Evolutionary conservation across 2,329 filamentous ascomycete species (phyloP).

Genomic region (Claviceps sp.): DNA sequence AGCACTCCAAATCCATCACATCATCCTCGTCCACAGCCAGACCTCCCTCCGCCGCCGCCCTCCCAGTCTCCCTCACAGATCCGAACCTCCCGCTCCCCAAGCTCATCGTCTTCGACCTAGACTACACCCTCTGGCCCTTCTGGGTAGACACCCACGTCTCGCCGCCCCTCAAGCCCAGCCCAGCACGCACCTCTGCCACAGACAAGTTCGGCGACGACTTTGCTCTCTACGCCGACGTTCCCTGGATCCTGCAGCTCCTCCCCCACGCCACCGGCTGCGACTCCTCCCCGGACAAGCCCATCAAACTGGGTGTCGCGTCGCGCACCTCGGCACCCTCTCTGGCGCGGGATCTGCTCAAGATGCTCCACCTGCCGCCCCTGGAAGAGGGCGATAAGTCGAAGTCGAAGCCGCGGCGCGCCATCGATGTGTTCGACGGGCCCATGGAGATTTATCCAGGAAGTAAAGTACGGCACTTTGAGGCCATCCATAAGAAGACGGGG

Average conservation of each 20-base stretch:
- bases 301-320: constrained; percentile 60
- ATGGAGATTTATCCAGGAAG: constrained; percentile 60
- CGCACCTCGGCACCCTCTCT: constrained; percentile 70
- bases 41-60: neutral
- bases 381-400: constrained; percentile 14
- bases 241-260: constrained; percentile 41
- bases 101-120: constrained; percentile 84
- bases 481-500: constrained; percentile 56
- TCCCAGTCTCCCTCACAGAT: constrained; percentile 34
- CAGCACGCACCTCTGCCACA: constrained; percentile 27
- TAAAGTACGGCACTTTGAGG: constrained; percentile 77
- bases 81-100: constrained; percentile 57
- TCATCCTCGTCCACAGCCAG: constrained; percentile 1
- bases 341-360: constrained; percentile 65
- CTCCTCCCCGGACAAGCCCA: constrained; percentile 10
- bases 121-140: constrained; percentile 98
- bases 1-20: constrained; percentile 17
- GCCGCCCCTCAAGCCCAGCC: constrained; percentile 48
- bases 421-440: constrained; percentile 47
- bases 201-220: constrained; percentile 53
- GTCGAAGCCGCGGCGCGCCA: constrained; percentile 24
- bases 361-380: constrained; percentile 44
- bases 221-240: constrained; percentile 58
- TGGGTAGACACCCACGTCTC: constrained; percentile 92
- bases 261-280: constrained; percentile 27